A percentile compares a stretch with the other conserved stretches of the same genome.
Conservation (phyloP, 352 stramenopile genomes). For the Discostella stelligera region DNA sequence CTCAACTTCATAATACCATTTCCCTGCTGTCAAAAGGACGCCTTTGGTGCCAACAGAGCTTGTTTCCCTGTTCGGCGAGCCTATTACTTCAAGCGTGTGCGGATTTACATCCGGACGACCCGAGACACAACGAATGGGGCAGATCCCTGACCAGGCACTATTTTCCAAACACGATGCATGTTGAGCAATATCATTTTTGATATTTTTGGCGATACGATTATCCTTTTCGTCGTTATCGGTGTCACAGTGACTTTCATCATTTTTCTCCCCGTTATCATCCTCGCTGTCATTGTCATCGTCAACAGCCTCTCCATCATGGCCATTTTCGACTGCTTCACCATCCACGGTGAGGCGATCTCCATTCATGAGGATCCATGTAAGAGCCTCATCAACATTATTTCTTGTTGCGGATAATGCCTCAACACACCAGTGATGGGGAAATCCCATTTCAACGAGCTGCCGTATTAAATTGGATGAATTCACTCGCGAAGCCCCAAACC, state of each 20-base stretch:
- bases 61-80: slow-evolving; percentile 77
- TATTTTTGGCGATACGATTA: slow-evolving; percentile 22
- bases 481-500: slow-evolving; percentile 45
- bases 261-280: slow-evolving; percentile 42
- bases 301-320: slow-evolving; percentile 64
- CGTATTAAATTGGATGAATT: slow-evolving; percentile 69
- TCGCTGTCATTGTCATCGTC: slow-evolving; percentile 60
- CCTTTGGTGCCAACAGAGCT: slow-evolving; percentile 82
- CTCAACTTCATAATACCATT: slow-evolving; percentile 85
- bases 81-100: slow-evolving; percentile 71
- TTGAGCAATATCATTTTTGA: slow-evolving; percentile 5
- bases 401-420: slow-evolving; percentile 75
- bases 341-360: slow-evolving; percentile 69
- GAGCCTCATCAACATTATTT: slow-evolving; percentile 82
- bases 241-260: slow-evolving; percentile 42
- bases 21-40: slow-evolving; percentile 72
- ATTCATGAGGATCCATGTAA: slow-evolving; percentile 84
- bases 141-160: slow-evolving; percentile 64
- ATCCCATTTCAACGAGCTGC: slow-evolving; percentile 83
- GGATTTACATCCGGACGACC: slow-evolving; percentile 74
- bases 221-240: slow-evolving; percentile 66
- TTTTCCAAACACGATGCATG: slow-evolving; percentile 14
- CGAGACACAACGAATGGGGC: slow-evolving; percentile 78
- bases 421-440: slow-evolving; percentile 79
- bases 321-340: slow-evolving; percentile 56